Evolutionary conservation across 495 filamentous ascomycete species (phyloP), one percentile per base, ranked within the genome.

Genomic region (Alectoria sarmentosa): DNA sequence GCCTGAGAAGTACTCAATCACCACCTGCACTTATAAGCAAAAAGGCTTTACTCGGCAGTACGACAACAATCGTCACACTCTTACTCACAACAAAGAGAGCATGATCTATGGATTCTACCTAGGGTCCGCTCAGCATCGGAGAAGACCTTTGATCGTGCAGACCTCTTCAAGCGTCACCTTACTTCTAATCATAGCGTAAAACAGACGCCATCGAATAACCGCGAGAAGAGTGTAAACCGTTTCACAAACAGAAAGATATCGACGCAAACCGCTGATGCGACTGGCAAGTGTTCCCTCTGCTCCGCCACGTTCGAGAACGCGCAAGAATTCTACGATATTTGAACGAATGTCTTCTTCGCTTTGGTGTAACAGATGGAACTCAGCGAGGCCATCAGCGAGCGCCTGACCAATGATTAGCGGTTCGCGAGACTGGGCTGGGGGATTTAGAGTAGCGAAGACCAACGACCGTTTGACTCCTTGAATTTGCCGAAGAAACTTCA

Each of bases 31-130:
- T 70, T 99, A 96, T 73, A 91, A 96, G 75, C 82, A 83, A 65
- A 98, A 97, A 75, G 94, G 94, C 1, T 99, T 99, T 70, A 92
- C 94, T 7, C 81, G 94, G 46, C 98, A 98, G 71, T 99, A 99
- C 71, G 94, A 99, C 76, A 98, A 97, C 78, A 98, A 98, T 74
- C 80, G 94, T n/a, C 94, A 99, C 72, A 96, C 93, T 0, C 73
- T 99, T 67, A 99, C 95, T 32, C 94, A 99, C 69, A 98, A 99
- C 81, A 98, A 98, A 75, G 95, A 94, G 8, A 98, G 91, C 9
- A 98, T 99, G 95, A 90, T 98, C 19, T 99, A 95, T 73, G 92
- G 93, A 15, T 98, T 99, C 76, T 99, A 95, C 67, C 91, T 93
- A 4, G 91, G 92, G 3, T 89, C 89, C 26, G 95, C 15, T 95